Base-by-base conservation (phyloP, 305 asterid species). In the Fraxinus albicans region DNA sequence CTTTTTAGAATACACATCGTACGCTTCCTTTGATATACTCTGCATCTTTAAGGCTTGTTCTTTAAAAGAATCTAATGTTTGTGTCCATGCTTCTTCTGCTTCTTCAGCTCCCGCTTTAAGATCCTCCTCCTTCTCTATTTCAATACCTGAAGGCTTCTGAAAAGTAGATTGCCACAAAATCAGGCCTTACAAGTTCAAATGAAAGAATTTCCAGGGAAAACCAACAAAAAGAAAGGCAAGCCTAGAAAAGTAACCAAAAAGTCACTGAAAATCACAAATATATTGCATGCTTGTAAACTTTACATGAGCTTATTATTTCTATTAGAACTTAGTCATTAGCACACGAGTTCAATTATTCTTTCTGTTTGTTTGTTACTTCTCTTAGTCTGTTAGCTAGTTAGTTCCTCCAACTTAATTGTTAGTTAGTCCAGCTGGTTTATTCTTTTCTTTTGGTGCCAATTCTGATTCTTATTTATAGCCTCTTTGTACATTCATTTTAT, bases 31-130 rank as follows among this genome's bases (percentile, higher is more conserved):
- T 9, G 98, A 94, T 47, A 90, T 73, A 82, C 87, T 83, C 90
- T 89, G 97, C 94, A 93, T 86, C 87, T 92, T 92, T 79, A 92
- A 84, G 80, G 96, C 93, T 85, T 94, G 97, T 74, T 92, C 94
- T 89, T 91, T 96, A 77, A 96, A 93, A 72, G 95, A 84, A 65
- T 89, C 89, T 36, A 94, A 92, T 38, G 95, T 83, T 90, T 92
- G 90, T 89, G 90, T 89, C 98, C 98, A 96, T 58, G 94, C 97
- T 87, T 89, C 97, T 81, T 92, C 88, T 17, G 93, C 85, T 67
- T 88, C 96, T 83, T 87, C 92, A 74, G 88, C 83, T 84, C 79
- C 90, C 63, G 19, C 86, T 89, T 91, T 87, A 70, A 82, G 82
- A 84, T 85, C 91, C 79, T 85, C 88, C 69, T 58, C 29, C 84